A percentile compares a stretch with the other conserved stretches of the same genome.
phyloP scores from a whole-genome alignment of 441 rosid genomes.

The Syzygium malaccense region DNA sequence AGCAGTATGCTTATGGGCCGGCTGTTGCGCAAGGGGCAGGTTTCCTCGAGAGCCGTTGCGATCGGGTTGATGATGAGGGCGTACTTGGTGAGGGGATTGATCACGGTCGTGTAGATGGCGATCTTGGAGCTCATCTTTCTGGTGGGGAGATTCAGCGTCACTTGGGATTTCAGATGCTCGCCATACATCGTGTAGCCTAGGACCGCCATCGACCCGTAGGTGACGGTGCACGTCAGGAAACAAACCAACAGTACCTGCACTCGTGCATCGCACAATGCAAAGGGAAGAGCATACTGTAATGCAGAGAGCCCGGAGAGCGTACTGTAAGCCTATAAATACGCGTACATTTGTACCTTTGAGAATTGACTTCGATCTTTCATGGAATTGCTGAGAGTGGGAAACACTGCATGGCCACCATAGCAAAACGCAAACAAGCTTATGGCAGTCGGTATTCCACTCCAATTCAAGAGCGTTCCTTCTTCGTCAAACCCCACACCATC shows the following conservation, averaged over 20 bases:
- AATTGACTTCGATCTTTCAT: conserved; percentile 63
- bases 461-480: conserved; percentile 27
- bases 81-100: conserved; percentile 60
- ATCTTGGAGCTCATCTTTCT: conserved; percentile 36
- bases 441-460: conserved; percentile 50
- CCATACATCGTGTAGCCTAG: conserved; percentile 71
- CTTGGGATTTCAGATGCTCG: conserved; percentile 46
- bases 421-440: conserved; percentile 53
- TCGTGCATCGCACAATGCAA: not conserved
- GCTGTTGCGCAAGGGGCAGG: conserved; percentile 10
- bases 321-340: not conserved
- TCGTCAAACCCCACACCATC: conserved; percentile 53
- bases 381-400: conserved; percentile 61
- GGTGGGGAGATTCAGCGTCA: conserved; percentile 58
- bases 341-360: conserved; percentile 31
- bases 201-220: conserved; percentile 55
- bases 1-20: conserved; percentile 25
- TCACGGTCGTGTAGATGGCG: conserved; percentile 53
- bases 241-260: conserved; percentile 47
- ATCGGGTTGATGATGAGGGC: conserved; percentile 50
- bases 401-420: conserved; percentile 56
- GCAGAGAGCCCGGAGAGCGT: not conserved
- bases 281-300: not conserved
- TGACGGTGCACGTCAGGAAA: conserved; percentile 40
- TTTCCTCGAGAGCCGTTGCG: conserved; percentile 37